These are phyloP conservation scores for Oenanthe javanica DNA, from an alignment of 140 eudicot species.

Conservation along the genomic window DNA sequence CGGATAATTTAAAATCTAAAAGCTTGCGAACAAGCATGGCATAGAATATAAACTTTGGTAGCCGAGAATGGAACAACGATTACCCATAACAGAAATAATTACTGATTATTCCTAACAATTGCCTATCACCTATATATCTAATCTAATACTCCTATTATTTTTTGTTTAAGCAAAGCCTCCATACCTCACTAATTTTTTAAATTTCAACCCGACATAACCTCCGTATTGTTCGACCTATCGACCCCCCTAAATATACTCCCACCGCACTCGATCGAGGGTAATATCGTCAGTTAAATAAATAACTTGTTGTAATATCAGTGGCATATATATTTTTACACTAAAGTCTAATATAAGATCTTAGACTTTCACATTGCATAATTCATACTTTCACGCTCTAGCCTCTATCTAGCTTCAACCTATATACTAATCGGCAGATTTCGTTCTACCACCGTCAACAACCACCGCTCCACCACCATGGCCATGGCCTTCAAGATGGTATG, in stretches of 20 bases:
- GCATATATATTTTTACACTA: too few species aligned
- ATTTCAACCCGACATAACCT: not conserved
- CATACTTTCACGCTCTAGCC: not conserved
- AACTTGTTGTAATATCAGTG: too few species aligned
- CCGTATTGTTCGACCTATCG: not conserved
- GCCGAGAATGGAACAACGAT: not conserved
- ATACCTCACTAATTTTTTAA: not conserved
- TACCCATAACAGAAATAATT: not conserved
- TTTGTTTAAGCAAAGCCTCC: not conserved
- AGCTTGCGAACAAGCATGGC: not conserved
- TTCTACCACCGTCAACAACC: slow-evolving; percentile 11
- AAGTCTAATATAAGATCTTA: slow-evolving; percentile 21
- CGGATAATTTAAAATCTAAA: not conserved
- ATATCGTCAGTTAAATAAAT: not conserved
- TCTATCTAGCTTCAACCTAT: not conserved
- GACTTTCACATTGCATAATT: slow-evolving; percentile 9
- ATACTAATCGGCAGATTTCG: not conserved
- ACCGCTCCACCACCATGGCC: slow-evolving; percentile 50
- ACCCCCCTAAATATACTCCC: not conserved
- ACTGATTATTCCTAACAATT: not conserved
- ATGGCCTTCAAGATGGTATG: slow-evolving; percentile 98
- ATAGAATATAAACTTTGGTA: not conserved
- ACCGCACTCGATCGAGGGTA: not conserved
- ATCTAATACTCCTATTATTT: not conserved
- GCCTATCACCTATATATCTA: not conserved